phyloP scores from a whole-genome alignment of 805 yeast species.

The Hanseniaspora lachancei region DNA sequence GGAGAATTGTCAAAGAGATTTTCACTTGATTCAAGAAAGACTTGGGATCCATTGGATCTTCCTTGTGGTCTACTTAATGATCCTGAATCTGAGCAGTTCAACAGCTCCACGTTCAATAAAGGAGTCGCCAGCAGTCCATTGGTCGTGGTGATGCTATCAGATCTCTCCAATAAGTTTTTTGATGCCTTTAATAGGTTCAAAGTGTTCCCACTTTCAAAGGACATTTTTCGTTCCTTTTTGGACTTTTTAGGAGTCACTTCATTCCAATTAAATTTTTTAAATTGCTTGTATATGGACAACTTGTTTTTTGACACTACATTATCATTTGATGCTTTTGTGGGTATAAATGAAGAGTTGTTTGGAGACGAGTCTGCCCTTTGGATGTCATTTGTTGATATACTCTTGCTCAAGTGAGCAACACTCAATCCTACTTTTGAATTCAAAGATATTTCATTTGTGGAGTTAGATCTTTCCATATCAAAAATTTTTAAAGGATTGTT shows the following conservation, averaged over 20 bases:
- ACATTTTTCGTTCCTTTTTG: not conserved
- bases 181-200: not conserved
- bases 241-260: not conserved
- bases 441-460: not conserved
- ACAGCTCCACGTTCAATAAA: not conserved
- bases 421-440: not conserved
- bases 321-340: not conserved
- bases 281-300: constrained; percentile 7
- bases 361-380: not conserved
- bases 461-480: not conserved
- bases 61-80: not conserved
- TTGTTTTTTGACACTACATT: constrained; percentile 2
- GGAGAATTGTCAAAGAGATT: not conserved
- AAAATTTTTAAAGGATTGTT: not conserved
- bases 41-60: not conserved
- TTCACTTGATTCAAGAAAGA: not conserved
- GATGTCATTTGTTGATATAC: not conserved
- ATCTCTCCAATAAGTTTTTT: not conserved
- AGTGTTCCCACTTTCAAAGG: not conserved
- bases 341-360: not conserved
- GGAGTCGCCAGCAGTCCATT: not conserved
- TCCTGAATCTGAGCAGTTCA: not conserved
- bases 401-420: not conserved
- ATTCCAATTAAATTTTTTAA: constrained; percentile 9
- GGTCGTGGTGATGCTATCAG: not conserved